phyloP scores from a whole-genome alignment of 345 rosid species.

The Citropsis articulata region DNA sequence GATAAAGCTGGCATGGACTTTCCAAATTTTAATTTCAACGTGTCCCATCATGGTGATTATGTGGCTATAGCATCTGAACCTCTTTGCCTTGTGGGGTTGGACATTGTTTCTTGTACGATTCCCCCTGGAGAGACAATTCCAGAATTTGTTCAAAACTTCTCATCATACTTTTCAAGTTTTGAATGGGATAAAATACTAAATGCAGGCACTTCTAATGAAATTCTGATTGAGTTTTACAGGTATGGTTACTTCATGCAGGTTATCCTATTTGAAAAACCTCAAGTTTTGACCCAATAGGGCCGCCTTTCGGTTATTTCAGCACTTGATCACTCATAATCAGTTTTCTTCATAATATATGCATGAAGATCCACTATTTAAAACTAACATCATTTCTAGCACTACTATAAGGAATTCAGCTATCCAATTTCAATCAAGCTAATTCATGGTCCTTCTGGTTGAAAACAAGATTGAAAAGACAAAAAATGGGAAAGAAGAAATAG shows the following conservation, averaged over 20 bases:
- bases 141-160: conserved; percentile 49
- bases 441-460: too few species aligned
- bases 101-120: conserved; percentile 39
- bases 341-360: not conserved
- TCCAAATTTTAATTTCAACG: conserved; percentile 70
- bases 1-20: conserved; percentile 19
- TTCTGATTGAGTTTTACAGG: conserved; percentile 61
- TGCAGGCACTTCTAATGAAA: conserved; percentile 37
- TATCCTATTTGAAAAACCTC: not conserved
- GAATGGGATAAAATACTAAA: conserved; percentile 52
- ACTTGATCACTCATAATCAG: not conserved
- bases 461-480: too few species aligned
- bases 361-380: not conserved
- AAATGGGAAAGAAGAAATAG: too few species aligned
- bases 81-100: conserved; percentile 66
- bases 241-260: conserved; percentile 12
- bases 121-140: conserved; percentile 40
- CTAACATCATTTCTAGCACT: not conserved
- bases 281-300: not conserved
- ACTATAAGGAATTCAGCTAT: too few species aligned
- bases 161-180: conserved; percentile 48
- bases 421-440: too few species aligned
- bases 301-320: not conserved
- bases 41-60: conserved; percentile 71
- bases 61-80: conserved; percentile 78